Base-by-base conservation (phyloP, 768 basidiomycete species). In the Tulasnella sp. region DNA sequence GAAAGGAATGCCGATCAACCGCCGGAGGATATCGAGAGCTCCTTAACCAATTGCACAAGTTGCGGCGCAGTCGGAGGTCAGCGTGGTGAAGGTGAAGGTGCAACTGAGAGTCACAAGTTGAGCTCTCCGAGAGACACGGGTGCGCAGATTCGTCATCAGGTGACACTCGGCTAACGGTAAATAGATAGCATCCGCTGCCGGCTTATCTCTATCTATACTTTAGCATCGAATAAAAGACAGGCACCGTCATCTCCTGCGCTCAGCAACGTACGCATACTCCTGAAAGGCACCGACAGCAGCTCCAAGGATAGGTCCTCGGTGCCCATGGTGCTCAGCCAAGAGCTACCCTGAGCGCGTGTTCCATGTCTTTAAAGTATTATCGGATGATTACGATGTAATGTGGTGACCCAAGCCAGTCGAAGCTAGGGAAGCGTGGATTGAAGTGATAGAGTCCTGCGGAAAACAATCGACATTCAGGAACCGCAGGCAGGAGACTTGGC, bases 201-300 rank as follows among this genome's bases (percentile, higher is more conserved):
- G n/a, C 17, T 25, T 58, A 25, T 31, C 54, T 58, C 54, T 38
- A 38, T 72, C 34, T 45, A 74, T 39, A 74, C 14, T 29, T 74
- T 74, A 36, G 73, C 73, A 34, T 89, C 88, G 80, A 89, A 99
- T 40, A 97, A 93, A 70, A 93, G 85, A 81, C 93, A 95, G 0
- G 88, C 85, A 0, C 93, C 93, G 79, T 99, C 97, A 82, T 99
- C 97, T 2, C 94, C 92, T 0, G 91, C 97, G 81, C 92, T 95
- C 75, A 97, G 87, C 0, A n/a, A 93, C 81, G 70, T 83, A 89
- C 0, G 87, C 87, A 0, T 93, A 93, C 34, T 87, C 85, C 67
- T 89, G 81, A 15, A 75, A 75, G 15, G 64, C 40, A 34, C 90
- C 93, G 1, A 97, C 85, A 0, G 92, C 88, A 0, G 93, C 91